phyloP scores from a whole-genome alignment of 2,329 filamentous ascomycete species.

The Trichoderma sp. region DNA sequence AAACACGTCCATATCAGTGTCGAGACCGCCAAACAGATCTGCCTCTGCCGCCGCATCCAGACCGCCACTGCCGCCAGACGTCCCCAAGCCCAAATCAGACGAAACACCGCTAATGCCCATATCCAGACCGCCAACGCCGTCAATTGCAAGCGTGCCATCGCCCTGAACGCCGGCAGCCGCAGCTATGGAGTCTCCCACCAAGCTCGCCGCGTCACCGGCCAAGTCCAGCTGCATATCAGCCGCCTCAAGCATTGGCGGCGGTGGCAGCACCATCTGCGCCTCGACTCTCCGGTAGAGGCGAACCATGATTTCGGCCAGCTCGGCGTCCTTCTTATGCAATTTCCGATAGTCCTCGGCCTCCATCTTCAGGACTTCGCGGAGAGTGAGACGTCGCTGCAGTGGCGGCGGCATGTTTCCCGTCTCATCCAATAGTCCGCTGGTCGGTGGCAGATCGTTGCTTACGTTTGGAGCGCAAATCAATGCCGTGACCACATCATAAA shows the following conservation, averaged over 20 bases:
- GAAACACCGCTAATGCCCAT: conserved; percentile 39
- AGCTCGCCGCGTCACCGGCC: conserved; percentile 35
- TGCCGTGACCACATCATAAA: conserved; percentile 66
- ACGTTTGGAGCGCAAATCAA: conserved; percentile 66
- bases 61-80: conserved; percentile 32
- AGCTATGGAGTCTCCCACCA: conserved; percentile 44
- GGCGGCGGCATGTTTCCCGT: conserved; percentile 36
- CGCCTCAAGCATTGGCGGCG: conserved; percentile 42
- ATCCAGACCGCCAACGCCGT: conserved; percentile 46
- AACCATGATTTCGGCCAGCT: conserved; percentile 58
- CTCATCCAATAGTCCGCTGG: conserved; percentile 33
- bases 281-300: conserved; percentile 63
- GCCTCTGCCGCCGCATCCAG: conserved; percentile 36
- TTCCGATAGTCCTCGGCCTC: conserved; percentile 57
- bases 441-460: conserved; percentile 40
- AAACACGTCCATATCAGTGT: conserved; percentile 45
- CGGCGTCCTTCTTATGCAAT: conserved; percentile 54
- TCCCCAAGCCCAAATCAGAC: conserved; percentile 39
- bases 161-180: conserved; percentile 41
- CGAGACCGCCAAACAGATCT: conserved; percentile 39
- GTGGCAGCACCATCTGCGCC: conserved; percentile 54
- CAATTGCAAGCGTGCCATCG: conserved; percentile 40
- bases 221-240: conserved; percentile 42
- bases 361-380: conserved; percentile 57
- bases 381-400: conserved; percentile 49